phyloP scores from a whole-genome alignment of 2,329 filamentous ascomycete genomes.

The Colletotrichum gigasporum region DNA sequence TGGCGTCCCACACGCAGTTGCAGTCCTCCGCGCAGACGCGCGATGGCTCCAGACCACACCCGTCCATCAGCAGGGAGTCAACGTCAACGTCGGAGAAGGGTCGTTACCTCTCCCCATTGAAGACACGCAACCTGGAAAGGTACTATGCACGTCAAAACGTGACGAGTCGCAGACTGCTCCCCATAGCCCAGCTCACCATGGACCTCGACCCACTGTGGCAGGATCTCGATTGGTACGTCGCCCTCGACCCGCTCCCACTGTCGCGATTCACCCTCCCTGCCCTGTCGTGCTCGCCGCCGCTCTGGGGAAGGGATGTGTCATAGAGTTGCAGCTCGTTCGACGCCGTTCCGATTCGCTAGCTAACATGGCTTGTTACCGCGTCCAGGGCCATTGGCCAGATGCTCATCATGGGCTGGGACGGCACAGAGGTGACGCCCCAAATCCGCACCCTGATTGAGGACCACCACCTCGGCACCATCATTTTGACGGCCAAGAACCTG shows the following conservation, averaged over 20 bases:
- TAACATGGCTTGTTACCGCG: conserved; percentile 10
- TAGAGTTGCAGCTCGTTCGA: background rate
- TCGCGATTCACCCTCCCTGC: background rate
- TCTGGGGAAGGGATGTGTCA: no score
- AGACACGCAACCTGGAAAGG: conserved; percentile 33
- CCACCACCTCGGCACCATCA: conserved; percentile 88
- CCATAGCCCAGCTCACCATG: conserved; percentile 49
- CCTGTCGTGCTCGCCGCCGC: background rate
- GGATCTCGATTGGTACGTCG: conserved; percentile 76
- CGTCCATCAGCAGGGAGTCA: conserved; percentile 20
- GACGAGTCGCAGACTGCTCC: conserved; percentile 38
- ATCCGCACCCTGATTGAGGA: conserved; percentile 83
- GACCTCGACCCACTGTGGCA: conserved; percentile 75
- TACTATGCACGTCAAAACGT: conserved; percentile 38
- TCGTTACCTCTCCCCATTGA: conserved; percentile 33
- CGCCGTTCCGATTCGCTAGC: conserved; percentile 8
- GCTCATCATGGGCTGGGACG: conserved; percentile 88
- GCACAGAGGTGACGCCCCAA: conserved; percentile 83
- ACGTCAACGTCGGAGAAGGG: conserved; percentile 25
- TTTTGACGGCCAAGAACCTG: conserved; percentile 85
- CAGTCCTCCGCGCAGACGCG: conserved; percentile 1
- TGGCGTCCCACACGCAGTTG: conserved; percentile 23
- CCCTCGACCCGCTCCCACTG: background rate
- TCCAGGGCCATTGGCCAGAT: conserved; percentile 77
- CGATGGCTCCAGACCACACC: conserved; percentile 12